phyloP scores from a whole-genome alignment of 129 eudicot species.

The Flaveria sonorensis region DNA sequence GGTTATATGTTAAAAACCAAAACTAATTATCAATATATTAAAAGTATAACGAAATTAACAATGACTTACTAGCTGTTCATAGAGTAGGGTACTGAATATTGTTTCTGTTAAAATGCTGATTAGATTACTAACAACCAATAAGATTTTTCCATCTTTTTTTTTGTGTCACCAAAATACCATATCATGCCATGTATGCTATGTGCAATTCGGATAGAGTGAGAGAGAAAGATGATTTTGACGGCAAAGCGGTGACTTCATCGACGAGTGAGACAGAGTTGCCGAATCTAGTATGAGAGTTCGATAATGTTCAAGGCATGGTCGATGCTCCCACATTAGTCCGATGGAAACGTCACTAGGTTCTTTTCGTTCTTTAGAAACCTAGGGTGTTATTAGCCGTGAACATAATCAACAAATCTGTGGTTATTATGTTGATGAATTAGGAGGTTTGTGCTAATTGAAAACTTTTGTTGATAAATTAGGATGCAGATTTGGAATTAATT shows the following conservation, averaged over 20 bases:
- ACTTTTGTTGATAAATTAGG: conserved; percentile 39
- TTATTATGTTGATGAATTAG: neutral
- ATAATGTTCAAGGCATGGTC: conserved; percentile 90
- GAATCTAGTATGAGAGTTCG: conserved; percentile 73
- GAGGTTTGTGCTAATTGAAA: neutral
- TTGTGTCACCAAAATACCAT: no score
- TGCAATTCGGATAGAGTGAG: no score
- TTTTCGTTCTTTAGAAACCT: neutral
- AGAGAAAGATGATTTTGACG: conserved; percentile 39
- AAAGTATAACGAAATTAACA: no score
- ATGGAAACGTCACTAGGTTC: conserved; percentile 93
- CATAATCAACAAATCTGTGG: neutral
- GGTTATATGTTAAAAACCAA: no score
- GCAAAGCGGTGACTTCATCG: conserved; percentile 59
- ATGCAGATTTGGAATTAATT: no score
- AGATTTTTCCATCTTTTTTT: no score
- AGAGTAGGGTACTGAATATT: no score
- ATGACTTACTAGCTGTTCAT: no score
- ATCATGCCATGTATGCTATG: no score
- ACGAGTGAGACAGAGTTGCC: conserved; percentile 50
- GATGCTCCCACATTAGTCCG: conserved; percentile 89
- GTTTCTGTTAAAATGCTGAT: no score
- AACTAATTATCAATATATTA: neutral
- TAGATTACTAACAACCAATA: no score
- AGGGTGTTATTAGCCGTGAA: conserved; percentile 21